phyloP scores from a whole-genome alignment of 2,329 filamentous ascomycete genomes.

The Cladosporium phlei region DNA sequence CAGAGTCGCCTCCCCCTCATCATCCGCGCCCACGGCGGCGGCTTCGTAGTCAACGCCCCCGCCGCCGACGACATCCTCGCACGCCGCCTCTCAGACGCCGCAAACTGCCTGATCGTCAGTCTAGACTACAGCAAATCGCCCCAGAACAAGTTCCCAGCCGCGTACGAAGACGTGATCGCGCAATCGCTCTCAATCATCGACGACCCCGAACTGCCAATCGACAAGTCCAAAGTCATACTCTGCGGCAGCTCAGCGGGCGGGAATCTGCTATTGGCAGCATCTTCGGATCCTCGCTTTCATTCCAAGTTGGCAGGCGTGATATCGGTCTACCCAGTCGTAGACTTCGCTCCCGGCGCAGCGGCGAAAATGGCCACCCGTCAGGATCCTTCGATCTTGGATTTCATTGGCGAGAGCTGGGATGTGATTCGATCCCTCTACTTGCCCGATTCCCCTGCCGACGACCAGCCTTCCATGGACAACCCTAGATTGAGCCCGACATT shows the following conservation, averaged over 20 bases:
- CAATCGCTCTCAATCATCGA: constrained; percentile 40
- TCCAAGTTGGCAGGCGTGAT: constrained; percentile 34
- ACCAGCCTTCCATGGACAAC: not conserved
- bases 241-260: constrained; percentile 51
- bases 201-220: constrained; percentile 45
- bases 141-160: constrained; percentile 39
- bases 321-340: constrained; percentile 40
- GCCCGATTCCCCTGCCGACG: too few relatives aligned
- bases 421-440: not conserved
- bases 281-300: constrained; percentile 35
- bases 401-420: constrained; percentile 30
- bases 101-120: constrained; percentile 40
- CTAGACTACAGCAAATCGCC: constrained; percentile 50
- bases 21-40: constrained; percentile 51
- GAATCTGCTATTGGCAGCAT: constrained; percentile 42
- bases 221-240: constrained; percentile 39
- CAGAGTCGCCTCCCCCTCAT: constrained; percentile 36
- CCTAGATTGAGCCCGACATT: not conserved
- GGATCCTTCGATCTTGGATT: constrained; percentile 13
- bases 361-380: constrained; percentile 14
- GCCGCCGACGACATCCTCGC: constrained; percentile 46
- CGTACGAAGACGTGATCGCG: constrained; percentile 44
- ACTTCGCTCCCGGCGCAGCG: constrained; percentile 8
- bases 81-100: constrained; percentile 38
- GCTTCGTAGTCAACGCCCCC: constrained; percentile 44